A percentile compares a stretch with the other conserved stretches of the same genome.
Conservation (phyloP, 2,329 filamentous ascomycete species). For the Aspergillus eucalypticola region DNA sequence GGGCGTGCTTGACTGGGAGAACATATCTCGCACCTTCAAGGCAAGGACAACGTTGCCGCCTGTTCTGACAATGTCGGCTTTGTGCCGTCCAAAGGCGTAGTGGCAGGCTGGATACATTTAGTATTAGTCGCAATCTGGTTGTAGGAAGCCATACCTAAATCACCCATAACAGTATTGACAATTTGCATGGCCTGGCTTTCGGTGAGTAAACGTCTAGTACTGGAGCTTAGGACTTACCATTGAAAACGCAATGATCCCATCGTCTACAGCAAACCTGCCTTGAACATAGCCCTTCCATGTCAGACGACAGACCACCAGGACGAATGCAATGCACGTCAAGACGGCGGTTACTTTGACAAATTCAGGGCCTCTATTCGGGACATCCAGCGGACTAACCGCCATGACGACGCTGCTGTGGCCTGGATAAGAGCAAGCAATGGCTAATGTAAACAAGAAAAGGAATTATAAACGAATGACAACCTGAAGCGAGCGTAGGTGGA, state of each 20-base stretch:
- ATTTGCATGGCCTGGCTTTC: background rate
- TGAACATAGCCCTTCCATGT: background rate
- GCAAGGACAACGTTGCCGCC: conserved; percentile 6
- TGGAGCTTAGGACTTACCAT: background rate
- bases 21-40: background rate
- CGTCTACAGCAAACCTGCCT: background rate
- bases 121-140: background rate
- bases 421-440: too few relatives aligned
- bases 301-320: background rate
- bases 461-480: background rate
- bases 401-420: background rate
- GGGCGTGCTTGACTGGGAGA: background rate
- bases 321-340: conserved; percentile 3
- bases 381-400: background rate
- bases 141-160: background rate
- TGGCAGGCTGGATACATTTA: background rate
- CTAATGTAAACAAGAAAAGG: background rate
- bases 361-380: conserved; percentile 4
- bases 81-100: conserved; percentile 8
- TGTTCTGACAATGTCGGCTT: background rate
- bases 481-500: too few relatives aligned
- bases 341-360: conserved; percentile 4
- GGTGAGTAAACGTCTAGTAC: background rate
- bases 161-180: conserved; percentile 3
- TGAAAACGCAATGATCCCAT: background rate